phyloP scores from a whole-genome alignment of 139 green algal species.

The Trebouxia sp. region DNA sequence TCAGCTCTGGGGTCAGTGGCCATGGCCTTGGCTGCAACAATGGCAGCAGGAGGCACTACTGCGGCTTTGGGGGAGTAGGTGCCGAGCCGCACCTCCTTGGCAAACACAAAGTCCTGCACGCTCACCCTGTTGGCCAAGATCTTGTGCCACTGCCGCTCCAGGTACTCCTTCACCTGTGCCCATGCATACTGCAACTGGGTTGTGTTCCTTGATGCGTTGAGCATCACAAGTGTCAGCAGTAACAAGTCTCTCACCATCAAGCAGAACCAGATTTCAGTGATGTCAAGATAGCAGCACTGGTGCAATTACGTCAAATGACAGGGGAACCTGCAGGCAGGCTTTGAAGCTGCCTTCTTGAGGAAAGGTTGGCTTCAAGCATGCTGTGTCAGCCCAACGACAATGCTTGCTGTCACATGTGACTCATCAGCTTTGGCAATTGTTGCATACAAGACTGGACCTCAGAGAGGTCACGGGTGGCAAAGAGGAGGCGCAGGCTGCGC shows the following conservation, averaged over 20 bases:
- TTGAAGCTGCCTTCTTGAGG: too few relatives aligned
- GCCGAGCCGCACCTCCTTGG: constrained; percentile 86
- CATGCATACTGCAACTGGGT: neutral
- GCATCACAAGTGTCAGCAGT: neutral
- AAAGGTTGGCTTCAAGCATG: too few relatives aligned
- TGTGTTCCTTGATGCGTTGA: too few relatives aligned
- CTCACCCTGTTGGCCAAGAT: constrained; percentile 84
- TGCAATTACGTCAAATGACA: too few relatives aligned
- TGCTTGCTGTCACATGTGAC: neutral
- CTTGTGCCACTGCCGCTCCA: constrained; percentile 83
- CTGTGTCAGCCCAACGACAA: too few relatives aligned
- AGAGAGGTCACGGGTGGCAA: constrained; percentile 77
- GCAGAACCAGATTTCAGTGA: too few relatives aligned
- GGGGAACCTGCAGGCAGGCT: too few relatives aligned
- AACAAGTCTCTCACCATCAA: too few relatives aligned
- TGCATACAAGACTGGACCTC: constrained; percentile 46
- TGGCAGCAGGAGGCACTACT: constrained; percentile 80
- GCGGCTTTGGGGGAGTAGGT: constrained; percentile 70
- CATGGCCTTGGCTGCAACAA: constrained; percentile 89
- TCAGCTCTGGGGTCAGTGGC: constrained; percentile 79
- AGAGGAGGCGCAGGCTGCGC: constrained; percentile 79
- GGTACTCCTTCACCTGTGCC: constrained; percentile 76
- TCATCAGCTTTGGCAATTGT: neutral
- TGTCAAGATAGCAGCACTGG: too few relatives aligned
- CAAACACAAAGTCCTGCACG: constrained; percentile 91